phyloP scores from a whole-genome alignment of 2,329 filamentous ascomycete genomes.

The Colletotrichum salicis region DNA sequence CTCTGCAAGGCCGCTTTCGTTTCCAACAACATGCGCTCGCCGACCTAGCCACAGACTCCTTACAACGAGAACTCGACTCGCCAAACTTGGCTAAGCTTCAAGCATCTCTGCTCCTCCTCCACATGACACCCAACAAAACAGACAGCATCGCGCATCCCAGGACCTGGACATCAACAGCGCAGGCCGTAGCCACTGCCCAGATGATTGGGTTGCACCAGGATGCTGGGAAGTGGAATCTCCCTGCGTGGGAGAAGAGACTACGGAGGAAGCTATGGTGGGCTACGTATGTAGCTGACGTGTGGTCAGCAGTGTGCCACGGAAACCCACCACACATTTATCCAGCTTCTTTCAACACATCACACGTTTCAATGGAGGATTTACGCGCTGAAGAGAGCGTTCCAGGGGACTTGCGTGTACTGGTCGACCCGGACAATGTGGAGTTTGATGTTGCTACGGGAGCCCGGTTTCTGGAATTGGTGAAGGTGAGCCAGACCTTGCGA shows the following conservation, averaged over 20 bases:
- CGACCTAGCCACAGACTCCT: constrained; percentile 53
- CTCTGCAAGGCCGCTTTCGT: constrained; percentile 44
- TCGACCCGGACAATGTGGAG: constrained; percentile 45
- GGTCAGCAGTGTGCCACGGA: constrained; percentile 58
- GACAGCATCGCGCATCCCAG: constrained; percentile 58
- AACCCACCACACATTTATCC: constrained; percentile 56
- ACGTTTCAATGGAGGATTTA: constrained; percentile 54
- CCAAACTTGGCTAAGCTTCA: constrained; percentile 59
- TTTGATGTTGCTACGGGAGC: constrained; percentile 49
- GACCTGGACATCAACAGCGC: constrained; percentile 55
- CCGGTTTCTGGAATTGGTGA: constrained; percentile 50
- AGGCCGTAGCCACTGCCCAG: constrained; percentile 56
- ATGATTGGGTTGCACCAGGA: constrained; percentile 59
- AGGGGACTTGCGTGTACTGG: constrained; percentile 45
- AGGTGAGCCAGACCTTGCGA: constrained; percentile 45
- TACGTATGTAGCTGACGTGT: constrained; percentile 53
- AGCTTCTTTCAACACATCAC: constrained; percentile 52
- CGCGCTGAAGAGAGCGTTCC: constrained; percentile 54
- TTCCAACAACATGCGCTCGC: constrained; percentile 54
- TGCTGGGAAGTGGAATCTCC: constrained; percentile 53
- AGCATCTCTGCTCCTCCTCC: constrained; percentile 56
- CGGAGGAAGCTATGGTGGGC: constrained; percentile 60
- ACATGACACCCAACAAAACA: constrained; percentile 56
- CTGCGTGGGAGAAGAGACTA: constrained; percentile 53
- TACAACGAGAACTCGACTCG: constrained; percentile 58